Conservation (phyloP, 2,329 filamentous ascomycete species). For the Dactylonectria estremocensis region DNA sequence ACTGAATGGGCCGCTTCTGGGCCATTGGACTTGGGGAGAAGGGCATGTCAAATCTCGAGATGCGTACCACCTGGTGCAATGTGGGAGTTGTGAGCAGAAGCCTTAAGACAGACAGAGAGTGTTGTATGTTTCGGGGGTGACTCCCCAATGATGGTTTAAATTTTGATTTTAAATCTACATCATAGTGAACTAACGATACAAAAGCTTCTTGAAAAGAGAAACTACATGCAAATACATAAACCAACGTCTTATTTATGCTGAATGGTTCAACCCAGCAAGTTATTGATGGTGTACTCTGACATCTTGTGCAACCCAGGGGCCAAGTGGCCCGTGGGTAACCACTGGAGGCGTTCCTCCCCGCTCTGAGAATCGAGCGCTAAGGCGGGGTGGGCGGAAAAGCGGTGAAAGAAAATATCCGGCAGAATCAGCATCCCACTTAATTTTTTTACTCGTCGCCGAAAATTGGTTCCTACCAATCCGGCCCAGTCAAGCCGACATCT, state of each 20-base stretch:
- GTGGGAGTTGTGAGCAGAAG: too few relatives aligned
- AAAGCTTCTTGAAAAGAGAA: too few relatives aligned
- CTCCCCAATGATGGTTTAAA: too few relatives aligned
- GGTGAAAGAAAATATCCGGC: conserved; percentile 51
- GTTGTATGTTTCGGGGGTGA: too few relatives aligned
- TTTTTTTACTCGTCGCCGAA: conserved; percentile 52
- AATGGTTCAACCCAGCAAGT: too few relatives aligned
- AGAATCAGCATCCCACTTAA: conserved; percentile 58
- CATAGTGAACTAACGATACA: too few relatives aligned
- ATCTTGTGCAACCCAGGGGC: neutral
- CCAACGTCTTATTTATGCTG: too few relatives aligned
- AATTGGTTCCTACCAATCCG: conserved; percentile 34
- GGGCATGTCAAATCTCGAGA: neutral
- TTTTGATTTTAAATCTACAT: too few relatives aligned
- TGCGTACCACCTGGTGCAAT: too few relatives aligned
- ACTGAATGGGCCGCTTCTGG: too few relatives aligned
- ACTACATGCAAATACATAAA: neutral
- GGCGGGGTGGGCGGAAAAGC: conserved; percentile 46
- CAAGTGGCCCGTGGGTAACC: neutral
- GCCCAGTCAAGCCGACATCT: conserved; percentile 37
- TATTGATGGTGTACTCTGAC: too few relatives aligned
- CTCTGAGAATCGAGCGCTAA: conserved; percentile 9
- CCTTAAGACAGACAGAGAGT: too few relatives aligned
- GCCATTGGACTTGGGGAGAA: neutral
- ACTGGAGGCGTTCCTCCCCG: neutral